Percentiles rank a stretch among this genome's conserved stretches.
phyloP scores from a whole-genome alignment of 352 stramenopile genomes.

The Peronospora belbahrii region DNA sequence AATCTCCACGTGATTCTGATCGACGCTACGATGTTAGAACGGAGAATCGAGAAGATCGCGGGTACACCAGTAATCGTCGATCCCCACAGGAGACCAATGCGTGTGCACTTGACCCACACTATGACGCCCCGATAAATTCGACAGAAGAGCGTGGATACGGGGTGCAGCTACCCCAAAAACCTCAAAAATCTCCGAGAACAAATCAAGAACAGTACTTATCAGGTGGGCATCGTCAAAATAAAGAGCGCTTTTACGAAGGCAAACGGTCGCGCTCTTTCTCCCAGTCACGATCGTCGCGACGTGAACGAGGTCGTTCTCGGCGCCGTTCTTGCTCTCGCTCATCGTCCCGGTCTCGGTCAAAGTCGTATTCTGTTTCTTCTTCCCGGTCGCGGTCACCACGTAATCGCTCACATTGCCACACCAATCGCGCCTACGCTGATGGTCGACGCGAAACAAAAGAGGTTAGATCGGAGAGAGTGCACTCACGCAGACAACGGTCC shows the following conservation, averaged over 20 bases:
- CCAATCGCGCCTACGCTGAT: constrained; percentile 17
- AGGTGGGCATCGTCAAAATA: constrained; percentile 3
- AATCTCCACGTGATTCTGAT: constrained; percentile 2
- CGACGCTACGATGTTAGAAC: constrained; percentile 4
- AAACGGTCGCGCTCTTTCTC: constrained; percentile 32
- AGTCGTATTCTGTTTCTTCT: constrained; percentile 29
- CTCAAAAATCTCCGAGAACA: constrained; percentile 1
- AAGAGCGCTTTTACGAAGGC: constrained; percentile 16
- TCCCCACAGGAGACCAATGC: not conserved
- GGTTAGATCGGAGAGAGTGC: constrained; percentile 10
- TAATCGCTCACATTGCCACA: constrained; percentile 16
- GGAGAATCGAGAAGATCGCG: constrained; percentile 10
- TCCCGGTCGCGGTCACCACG: constrained; percentile 17
- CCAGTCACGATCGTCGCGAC: constrained; percentile 28
- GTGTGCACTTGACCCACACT: not conserved
- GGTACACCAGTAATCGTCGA: constrained; percentile 9
- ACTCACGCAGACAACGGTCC: constrained; percentile 22
- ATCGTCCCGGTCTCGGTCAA: constrained; percentile 35
- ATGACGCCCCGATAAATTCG: not conserved
- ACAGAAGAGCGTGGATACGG: constrained; percentile 23
- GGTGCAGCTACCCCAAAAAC: constrained; percentile 2
- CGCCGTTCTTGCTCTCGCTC: constrained; percentile 32
- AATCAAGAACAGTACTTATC: constrained; percentile 7
- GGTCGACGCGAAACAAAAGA: constrained; percentile 12
- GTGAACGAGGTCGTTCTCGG: constrained; percentile 19